Evolutionary conservation across 176 grass and related monocot species (phyloP), one percentile per base, ranked within the genome.

Genomic region (Calamus simplicifolius): DNA sequence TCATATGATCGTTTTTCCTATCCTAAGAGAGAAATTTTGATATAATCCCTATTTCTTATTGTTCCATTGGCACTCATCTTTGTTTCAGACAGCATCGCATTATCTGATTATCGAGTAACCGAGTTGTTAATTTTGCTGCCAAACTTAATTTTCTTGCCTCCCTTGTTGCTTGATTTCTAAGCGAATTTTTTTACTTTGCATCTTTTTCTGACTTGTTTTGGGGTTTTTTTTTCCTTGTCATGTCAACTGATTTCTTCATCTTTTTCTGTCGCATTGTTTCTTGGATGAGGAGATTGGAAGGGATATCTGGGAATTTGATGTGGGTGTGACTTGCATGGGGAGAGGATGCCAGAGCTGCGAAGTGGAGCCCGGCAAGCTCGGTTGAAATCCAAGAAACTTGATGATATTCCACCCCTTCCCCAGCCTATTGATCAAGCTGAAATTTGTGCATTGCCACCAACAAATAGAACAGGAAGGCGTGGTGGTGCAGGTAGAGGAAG

Each of bases 321-420:
- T 67, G 48, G 29, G 69, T 49, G 54, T 8, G 50, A 79, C 57
- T 95, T 95, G 81, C 75, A 95, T 95, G 86, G 91, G 80, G 73
- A 87, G 82, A 95, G 80, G 71, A 95, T 95, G 91, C 83, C 86
- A 79, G 64, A 84, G 58, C 77, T 90, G 80, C 77, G 86, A 77
- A 90, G 86, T 77, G 89, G 86, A 68, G 71, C 71, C 71, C 82
- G 82, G 15, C 90, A 89, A 86, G 82, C 82, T 21, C 80, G 77
- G 18, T 50, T 90, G 54, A 85, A 68, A 65, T 90, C 86, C 35
- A 81, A 73, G 68, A 87, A 84, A 58, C 80, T 61, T 4, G 71
- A 78, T 29, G 59, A 84, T 13, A 72, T 69, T 48, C 56, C 69
- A 62, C 52, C 21, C 29, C 67, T 63, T 57, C 12, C 51, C 7